Conservation (phyloP, 805 yeast genomes). For the Wickerhamomyces pijperi region DNA sequence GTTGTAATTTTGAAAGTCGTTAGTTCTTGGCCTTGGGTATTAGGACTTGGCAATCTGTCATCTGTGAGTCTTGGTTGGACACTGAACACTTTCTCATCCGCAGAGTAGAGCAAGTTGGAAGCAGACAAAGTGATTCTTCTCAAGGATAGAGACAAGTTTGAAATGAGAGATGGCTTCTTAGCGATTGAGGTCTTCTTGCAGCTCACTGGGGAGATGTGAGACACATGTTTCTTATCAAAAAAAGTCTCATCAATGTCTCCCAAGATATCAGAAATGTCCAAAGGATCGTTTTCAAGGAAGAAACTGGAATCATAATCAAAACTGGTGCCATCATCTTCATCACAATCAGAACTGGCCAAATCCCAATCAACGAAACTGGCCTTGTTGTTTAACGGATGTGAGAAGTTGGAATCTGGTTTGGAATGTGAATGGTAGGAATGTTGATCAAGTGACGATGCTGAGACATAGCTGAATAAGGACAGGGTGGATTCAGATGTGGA, state of each 20-base stretch:
- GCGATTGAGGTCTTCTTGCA: neutral
- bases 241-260: slow-evolving; percentile 5
- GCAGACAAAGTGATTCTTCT: slow-evolving; percentile 10
- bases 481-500: neutral
- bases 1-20: slow-evolving; percentile 17
- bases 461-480: neutral
- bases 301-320: neutral
- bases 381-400: neutral
- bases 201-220: slow-evolving; percentile 6
- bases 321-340: no score
- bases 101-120: slow-evolving; percentile 3
- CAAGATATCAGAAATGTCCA: neutral
- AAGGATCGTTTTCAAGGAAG: neutral
- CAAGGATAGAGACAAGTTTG: slow-evolving; percentile 14
- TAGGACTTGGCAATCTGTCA: slow-evolving; percentile 10
- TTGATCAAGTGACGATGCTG: neutral
- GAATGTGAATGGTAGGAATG: neutral
- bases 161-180: slow-evolving; percentile 9
- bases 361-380: neutral
- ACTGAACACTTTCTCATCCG: slow-evolving; percentile 14
- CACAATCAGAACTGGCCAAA: neutral
- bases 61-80: slow-evolving; percentile 19
- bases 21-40: slow-evolving; percentile 10
- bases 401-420: neutral
- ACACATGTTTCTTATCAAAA: slow-evolving; percentile 1